Base-by-base conservation (phyloP, 2,329 filamentous ascomycete genomes). In the Rhynchosporium secalis region DNA sequence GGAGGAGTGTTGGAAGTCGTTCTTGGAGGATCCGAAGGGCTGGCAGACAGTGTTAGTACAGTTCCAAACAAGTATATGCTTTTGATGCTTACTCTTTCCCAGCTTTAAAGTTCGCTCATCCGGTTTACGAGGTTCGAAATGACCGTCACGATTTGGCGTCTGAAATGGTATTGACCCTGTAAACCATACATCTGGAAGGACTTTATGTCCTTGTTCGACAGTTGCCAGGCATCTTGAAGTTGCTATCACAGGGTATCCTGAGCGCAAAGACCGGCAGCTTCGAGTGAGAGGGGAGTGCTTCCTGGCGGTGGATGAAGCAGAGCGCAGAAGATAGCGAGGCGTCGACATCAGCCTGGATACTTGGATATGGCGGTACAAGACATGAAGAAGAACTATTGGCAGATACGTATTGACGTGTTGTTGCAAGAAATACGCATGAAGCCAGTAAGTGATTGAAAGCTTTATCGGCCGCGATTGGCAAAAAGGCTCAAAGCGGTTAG, bases 11-110 rank as follows among this genome's bases (percentile, higher is more conserved):
- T 56, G 87, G 86, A n/a, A 89, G 79, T 66, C 83, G 84, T 66
- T 86, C 81, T 78, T 89, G 86, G 41, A 90, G 81, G 59, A 86
- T 81, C 58, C 86, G 80, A 10, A 90, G 79, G 65, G 86, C 86
- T 88, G 70, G 52, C 68, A 60, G 62, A 43, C 4, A 26, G n/a
- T 38, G 61, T 63, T 60, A 65, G 65, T 61, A 56, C n/a, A 41
- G 33, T 38, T 20, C 36, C 56, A 10, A 28, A 10, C 28, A 45
- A n/a, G 9, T 20, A 12, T 36, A 57, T 62, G 31, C 9, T 10
- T 41, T 58, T 36, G n/a, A 4, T 52, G 51, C 67, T 67, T 73
- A 58, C 72, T 74, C 66, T 73, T 73, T 48, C 72, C 72, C 1
- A 74, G 80, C 75, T 88, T 87, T 43, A 84, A 75, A 70, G 86